phyloP scores from a whole-genome alignment of 2,329 filamentous ascomycete genomes.

The Hypoxylon sp. region DNA sequence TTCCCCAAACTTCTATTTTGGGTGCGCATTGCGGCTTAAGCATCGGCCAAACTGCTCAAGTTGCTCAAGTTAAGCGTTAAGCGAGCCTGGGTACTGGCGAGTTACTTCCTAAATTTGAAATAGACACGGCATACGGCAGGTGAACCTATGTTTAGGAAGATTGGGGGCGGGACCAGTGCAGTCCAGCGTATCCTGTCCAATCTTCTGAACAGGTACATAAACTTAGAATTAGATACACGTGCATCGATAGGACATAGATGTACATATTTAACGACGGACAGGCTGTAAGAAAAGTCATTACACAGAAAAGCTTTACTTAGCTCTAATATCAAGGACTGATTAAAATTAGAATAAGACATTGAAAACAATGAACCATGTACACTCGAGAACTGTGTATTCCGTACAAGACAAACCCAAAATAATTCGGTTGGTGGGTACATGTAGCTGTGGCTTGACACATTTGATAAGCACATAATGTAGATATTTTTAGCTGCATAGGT shows the following conservation, averaged over 20 bases:
- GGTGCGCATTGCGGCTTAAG: conserved; percentile 11
- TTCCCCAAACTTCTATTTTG: conserved; percentile 37
- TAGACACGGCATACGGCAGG: conserved; percentile 4
- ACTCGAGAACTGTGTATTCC: not conserved
- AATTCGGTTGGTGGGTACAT: not conserved
- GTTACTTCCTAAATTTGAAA: conserved; percentile 14
- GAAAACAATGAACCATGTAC: not conserved
- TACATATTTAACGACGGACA: not conserved
- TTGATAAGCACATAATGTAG: conserved; percentile 4
- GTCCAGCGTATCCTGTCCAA: not conserved
- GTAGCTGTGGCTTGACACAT: conserved; percentile 9
- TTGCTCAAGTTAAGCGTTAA: conserved; percentile 1
- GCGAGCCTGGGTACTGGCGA: not conserved
- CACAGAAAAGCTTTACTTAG: not conserved
- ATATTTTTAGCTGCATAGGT: conserved; percentile 5
- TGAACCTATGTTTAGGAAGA: conserved; percentile 12
- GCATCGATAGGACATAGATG: not conserved
- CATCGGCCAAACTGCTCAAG: conserved; percentile 5
- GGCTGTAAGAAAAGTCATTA: not conserved
- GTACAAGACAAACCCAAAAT: not conserved
- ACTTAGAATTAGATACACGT: not conserved
- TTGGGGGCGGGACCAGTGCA: conserved; percentile 6
- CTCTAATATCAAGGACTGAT: not conserved
- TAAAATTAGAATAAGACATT: not conserved
- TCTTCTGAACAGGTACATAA: not conserved